These are phyloP conservation scores for Megacollybia marginata DNA, from an alignment of 768 basidiomycete genomes.

Conservation along the genomic window DNA sequence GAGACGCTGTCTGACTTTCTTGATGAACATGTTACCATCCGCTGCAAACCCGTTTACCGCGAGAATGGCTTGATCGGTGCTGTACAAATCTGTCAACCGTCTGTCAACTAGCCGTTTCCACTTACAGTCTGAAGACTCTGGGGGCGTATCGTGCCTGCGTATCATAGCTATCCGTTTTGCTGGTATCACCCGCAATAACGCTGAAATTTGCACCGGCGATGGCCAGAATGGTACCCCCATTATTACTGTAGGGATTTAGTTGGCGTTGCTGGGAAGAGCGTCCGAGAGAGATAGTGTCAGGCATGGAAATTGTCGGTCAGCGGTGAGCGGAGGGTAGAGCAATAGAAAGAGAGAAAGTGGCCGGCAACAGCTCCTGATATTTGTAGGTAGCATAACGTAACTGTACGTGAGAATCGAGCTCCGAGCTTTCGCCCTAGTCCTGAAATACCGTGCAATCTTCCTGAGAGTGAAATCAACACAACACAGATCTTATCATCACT, in stretches of 20 bases:
- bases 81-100: constrained; percentile 21
- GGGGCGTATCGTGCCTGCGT: constrained; percentile 97
- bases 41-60: constrained; percentile 99
- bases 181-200: constrained; percentile 94
- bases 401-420: too few species aligned
- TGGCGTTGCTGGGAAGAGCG: constrained; percentile 36
- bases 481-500: too few species aligned
- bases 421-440: too few species aligned
- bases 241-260: constrained; percentile 89
- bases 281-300: constrained; percentile 8
- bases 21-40: constrained; percentile 96
- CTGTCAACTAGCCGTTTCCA: constrained; percentile 1
- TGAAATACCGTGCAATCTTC: too few species aligned
- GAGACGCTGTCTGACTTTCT: constrained; percentile 89
- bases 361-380: too few species aligned
- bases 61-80: constrained; percentile 87
- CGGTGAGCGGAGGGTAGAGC: too few species aligned
- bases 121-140: constrained; percentile 91
- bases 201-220: constrained; percentile 91
- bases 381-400: too few species aligned
- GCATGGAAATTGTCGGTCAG: background rate
- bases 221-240: constrained; percentile 94
- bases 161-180: constrained; percentile 94
- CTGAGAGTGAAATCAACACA: too few species aligned
- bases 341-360: too few species aligned